These are phyloP conservation scores for Penicillium sp. DNA, from an alignment of 2,329 filamentous ascomycete genomes.

Conservation along the genomic window DNA sequence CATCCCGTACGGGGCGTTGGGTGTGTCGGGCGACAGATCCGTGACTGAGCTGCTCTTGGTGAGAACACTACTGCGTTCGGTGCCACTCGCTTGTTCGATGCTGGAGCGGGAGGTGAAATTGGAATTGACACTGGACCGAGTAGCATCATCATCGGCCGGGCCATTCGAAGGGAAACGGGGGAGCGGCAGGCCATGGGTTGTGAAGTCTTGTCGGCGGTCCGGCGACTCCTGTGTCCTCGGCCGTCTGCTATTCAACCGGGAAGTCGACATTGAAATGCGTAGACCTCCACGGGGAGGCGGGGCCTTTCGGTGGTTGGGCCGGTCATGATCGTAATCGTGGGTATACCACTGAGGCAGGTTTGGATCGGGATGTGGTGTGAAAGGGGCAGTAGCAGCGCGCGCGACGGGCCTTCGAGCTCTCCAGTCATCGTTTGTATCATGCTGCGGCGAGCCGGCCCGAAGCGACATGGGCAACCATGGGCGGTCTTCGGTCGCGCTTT, in stretches of 20 bases:
- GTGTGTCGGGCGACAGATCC: conserved; percentile 62
- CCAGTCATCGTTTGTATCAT: conserved; percentile 22
- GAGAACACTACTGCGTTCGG: conserved; percentile 79
- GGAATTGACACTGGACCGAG: conserved; percentile 64
- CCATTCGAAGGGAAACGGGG: conserved; percentile 38
- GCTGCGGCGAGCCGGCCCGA: conserved; percentile 20
- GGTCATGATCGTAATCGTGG: conserved; percentile 29
- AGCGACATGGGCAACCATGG: conserved; percentile 23
- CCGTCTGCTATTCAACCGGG: conserved; percentile 35
- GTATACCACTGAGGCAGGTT: conserved; percentile 20
- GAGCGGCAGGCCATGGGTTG: conserved; percentile 28
- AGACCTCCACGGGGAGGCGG: conserved; percentile 33
- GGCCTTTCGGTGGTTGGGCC: conserved; percentile 30
- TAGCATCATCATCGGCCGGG: conserved; percentile 38
- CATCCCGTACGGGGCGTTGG: conserved; percentile 66
- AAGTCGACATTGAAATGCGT: conserved; percentile 44
- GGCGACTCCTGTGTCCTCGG: conserved; percentile 31
- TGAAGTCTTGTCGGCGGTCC: conserved; percentile 31
- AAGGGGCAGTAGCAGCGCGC: conserved; percentile 28
- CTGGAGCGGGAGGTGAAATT: conserved; percentile 65
- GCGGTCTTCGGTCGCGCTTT: conserved; percentile 14
- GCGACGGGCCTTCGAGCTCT: conserved; percentile 21
- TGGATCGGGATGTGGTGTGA: conserved; percentile 24
- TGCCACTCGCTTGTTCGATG: conserved; percentile 62
- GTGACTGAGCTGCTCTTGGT: conserved; percentile 78